Base-by-base conservation (phyloP, 495 filamentous ascomycete genomes). In the Penicillium soppii region DNA sequence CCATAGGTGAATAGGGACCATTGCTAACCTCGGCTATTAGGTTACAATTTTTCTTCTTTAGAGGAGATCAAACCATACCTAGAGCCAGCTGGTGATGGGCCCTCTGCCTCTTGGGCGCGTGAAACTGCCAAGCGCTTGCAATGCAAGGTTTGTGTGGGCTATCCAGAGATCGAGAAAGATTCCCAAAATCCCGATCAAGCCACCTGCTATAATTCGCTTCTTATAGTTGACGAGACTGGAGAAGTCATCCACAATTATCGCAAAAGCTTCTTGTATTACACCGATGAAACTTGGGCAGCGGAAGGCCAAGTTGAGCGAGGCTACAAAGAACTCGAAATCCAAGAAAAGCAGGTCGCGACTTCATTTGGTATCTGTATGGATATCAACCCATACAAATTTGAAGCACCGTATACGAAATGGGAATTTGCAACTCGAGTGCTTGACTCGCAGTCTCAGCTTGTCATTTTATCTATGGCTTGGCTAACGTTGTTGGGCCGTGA, bases 401-500 rank as follows among this genome's bases (percentile, higher is more conserved):
- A 83, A 50, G 82, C 87, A 0, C 88, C 90, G 0, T 95, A 85
- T 77, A 75, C 79, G 36, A 83, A 78, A 0, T 96, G 86, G 62
- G 94, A 97, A 64, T 95, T 97, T 50, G 89, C 88, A n/a, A 83
- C 82, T 53, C 84, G 89, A 37, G 79, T 88, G 20, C 67, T 94
- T n/a, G 74, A 82, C 22, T 74, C 71, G 0, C 57, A 78, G 22
- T 80, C 90, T 4, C 83, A 87, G 56, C 69, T 96, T 12, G 85
- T 95, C 15, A 80, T 96, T 44, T 50, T 97, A 19, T 82, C 82
- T 13, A 96, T 96, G 89, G 91, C 94, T 0, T 98, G 92, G 92
- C 71, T 92, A 32, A 89, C 87, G 4, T 61, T 70, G 7, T 54
- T 76, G 21, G 52, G 44, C 60, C 83, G 66, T 41, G 80, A 69